Conservation (phyloP, 768 basidiomycete genomes). For the Termitomyces sp. region DNA sequence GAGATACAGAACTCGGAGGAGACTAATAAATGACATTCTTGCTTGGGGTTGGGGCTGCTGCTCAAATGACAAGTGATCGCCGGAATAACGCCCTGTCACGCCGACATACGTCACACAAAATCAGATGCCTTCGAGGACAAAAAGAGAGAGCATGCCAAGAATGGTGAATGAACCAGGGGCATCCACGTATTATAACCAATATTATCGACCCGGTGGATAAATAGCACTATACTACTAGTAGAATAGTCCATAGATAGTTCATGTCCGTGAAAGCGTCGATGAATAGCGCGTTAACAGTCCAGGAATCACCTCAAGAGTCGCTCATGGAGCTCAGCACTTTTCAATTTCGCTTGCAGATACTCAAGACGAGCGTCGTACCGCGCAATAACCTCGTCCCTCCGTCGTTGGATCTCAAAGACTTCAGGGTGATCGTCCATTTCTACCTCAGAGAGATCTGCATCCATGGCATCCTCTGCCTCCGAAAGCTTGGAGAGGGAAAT, state of each 20-base stretch:
- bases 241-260: neutral
- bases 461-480: slow-evolving; percentile 14
- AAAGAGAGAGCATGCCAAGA: neutral
- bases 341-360: slow-evolving; percentile 69
- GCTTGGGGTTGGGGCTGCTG: neutral
- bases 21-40: neutral
- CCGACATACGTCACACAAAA: neutral
- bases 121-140: slow-evolving; percentile 7
- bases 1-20: slow-evolving; percentile 1
- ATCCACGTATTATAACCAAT: neutral
- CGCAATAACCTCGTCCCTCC: slow-evolving; percentile 57
- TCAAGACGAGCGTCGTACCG: slow-evolving; percentile 70
- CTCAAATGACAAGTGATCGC: neutral
- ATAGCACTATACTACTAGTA: neutral
- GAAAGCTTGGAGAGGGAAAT: slow-evolving; percentile 28
- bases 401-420: slow-evolving; percentile 55
- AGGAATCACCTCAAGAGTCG: slow-evolving; percentile 26
- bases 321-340: slow-evolving; percentile 65
- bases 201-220: neutral
- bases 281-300: neutral
- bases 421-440: slow-evolving; percentile 32
- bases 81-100: slow-evolving; percentile 2
- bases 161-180: neutral
- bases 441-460: slow-evolving; percentile 18
- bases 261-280: neutral